These are phyloP conservation scores for Cercophora sp. DNA, from an alignment of 495 filamentous ascomycete species.

Conservation along the genomic window DNA sequence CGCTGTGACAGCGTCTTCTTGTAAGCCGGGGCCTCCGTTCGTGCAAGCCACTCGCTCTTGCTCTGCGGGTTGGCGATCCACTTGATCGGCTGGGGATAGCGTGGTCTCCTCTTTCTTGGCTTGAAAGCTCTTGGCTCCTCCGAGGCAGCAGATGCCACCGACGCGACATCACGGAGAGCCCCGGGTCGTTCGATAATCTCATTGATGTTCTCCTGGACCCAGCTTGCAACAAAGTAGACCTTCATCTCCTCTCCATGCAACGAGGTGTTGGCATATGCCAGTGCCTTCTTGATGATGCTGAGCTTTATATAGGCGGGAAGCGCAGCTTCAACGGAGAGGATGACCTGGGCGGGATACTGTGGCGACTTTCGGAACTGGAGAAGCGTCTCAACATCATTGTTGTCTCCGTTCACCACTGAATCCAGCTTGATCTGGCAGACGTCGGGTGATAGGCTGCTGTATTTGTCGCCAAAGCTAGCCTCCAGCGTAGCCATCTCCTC, in stretches of 20 bases:
- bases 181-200: conserved; percentile 78
- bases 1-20: conserved; percentile 67
- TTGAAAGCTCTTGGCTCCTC: conserved; percentile 37
- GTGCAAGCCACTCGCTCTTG: conserved; percentile 43
- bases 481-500: conserved; percentile 78
- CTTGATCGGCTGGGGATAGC: conserved; percentile 49
- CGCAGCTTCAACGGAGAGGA: conserved; percentile 61
- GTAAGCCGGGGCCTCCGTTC: conserved; percentile 52
- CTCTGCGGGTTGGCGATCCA: conserved; percentile 38
- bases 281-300: conserved; percentile 75
- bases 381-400: conserved; percentile 39
- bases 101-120: conserved; percentile 35
- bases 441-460: conserved; percentile 49
- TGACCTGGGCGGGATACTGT: conserved; percentile 74
- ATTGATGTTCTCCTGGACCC: conserved; percentile 76
- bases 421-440: conserved; percentile 60
- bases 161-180: conserved; percentile 73
- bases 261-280: conserved; percentile 61
- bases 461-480: conserved; percentile 73
- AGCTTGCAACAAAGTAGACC: conserved; percentile 83
- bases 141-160: conserved; percentile 56
- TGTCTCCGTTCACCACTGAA: conserved; percentile 40
- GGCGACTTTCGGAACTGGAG: conserved; percentile 50
- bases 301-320: conserved; percentile 92
- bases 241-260: conserved; percentile 77